Conservation (phyloP, 371 early-diverging fungal genomes). For the Neoconidiobolus thromboides region DNA sequence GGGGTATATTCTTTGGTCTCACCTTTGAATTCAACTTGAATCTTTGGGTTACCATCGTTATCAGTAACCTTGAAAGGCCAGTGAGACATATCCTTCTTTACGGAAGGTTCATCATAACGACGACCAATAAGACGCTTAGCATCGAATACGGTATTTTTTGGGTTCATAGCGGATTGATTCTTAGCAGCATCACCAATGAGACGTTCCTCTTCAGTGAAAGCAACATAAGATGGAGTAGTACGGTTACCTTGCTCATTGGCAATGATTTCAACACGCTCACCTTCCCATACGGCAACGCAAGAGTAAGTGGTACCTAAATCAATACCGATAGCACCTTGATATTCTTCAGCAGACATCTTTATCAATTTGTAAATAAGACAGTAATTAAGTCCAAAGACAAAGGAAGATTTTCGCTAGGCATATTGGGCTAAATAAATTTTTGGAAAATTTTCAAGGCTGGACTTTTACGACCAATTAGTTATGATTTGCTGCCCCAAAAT, state of each 20-base stretch:
- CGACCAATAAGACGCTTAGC: constrained; percentile 94
- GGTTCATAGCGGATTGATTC: constrained; percentile 68
- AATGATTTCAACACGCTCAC: constrained; percentile 58
- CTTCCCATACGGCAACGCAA: constrained; percentile 49
- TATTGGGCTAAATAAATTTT: neutral
- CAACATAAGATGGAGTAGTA: constrained; percentile 83
- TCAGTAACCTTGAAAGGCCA: constrained; percentile 68
- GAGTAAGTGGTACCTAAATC: constrained; percentile 66
- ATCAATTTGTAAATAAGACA: neutral
- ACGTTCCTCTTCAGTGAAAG: constrained; percentile 67
- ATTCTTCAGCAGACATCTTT: constrained; percentile 23
- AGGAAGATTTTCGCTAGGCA: neutral
- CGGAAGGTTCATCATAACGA: constrained; percentile 70
- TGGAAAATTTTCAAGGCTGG: neutral
- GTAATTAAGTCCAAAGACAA: neutral
- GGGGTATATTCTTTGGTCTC: constrained; percentile 71
- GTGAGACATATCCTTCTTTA: constrained; percentile 79
- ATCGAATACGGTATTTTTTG: constrained; percentile 79
- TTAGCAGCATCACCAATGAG: constrained; percentile 79
- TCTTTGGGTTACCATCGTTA: constrained; percentile 44
- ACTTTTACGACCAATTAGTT: neutral
- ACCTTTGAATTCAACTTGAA: constrained; percentile 61
- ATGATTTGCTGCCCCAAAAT: too few species aligned
- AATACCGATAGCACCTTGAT: constrained; percentile 48
- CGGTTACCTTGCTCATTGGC: constrained; percentile 86